Evolutionary conservation across 768 basidiomycete species (phyloP), one percentile per base, ranked within the genome.

Genomic region (Xerocomus potaroensis): DNA sequence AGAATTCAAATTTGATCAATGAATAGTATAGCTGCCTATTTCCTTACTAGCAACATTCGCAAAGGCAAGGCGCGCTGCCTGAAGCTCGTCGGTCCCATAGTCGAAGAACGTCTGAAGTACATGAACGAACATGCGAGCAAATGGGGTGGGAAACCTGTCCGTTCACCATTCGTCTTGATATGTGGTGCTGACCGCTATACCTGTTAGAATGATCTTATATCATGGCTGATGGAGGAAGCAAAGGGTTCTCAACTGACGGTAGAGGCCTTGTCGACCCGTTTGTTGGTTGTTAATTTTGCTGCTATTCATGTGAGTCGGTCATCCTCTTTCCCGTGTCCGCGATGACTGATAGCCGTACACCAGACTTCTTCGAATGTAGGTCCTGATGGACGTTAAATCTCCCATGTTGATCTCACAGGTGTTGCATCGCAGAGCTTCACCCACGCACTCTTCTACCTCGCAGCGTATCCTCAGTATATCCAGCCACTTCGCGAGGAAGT

Each of bases 401-500:
- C 3, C 15, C 5, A 38, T 8, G n/a, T 27, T 6, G 26, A 24
- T 11, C 37, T 8, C 1, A 38, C 3, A n/a, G n/a, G n/a, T n/a
- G 15, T 3, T 38, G 23, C 37, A 8, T 32, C 36, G 11, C 26
- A 68, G 67, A 64, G 53, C 30, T 57, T 67, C 24, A 64, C 60
- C 0, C 61, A 67, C 27, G 65, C 62, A 1, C 54, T 75, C 1
- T 69, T 63, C 19, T 45, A 63, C 41, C 60, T 74, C 7, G 71
- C 67, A 9, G 59, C 67, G 1, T 41, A 64, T 21, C 68, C 72
- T 1, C 48, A 68, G 23, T 70, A 61, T 37, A 50, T 65, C 5
- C 51, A 55, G 8, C 59, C 61, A 4, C 57, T 75, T 8, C 65
- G 72, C 1, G 61, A 69, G 33, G 71, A 74, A 48, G 54, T 67